Evolutionary conservation across 2,329 filamentous ascomycete genomes (phyloP).

Genomic region (Aspergillus persii): DNA sequence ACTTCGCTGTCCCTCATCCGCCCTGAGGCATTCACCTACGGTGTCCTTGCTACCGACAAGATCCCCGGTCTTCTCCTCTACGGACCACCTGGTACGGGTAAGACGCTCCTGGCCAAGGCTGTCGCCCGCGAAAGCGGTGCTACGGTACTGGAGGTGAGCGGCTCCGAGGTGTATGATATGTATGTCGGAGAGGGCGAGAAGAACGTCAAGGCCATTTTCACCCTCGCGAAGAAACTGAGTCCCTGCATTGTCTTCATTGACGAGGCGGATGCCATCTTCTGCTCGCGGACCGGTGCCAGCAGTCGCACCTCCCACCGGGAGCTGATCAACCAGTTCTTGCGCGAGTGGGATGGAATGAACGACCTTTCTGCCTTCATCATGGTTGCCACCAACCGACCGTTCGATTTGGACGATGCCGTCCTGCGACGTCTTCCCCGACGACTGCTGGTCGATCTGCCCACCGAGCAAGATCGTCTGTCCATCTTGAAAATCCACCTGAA

Average conservation of each 20-base stretch:
- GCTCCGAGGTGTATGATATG: slow-evolving; percentile 91
- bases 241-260: slow-evolving; percentile 96
- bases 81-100: slow-evolving; percentile 73
- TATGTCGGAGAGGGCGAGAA: slow-evolving; percentile 96
- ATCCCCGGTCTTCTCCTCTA: slow-evolving; percentile 88
- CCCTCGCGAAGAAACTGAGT: slow-evolving; percentile 82
- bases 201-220: slow-evolving; percentile 89
- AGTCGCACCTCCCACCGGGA: slow-evolving; percentile 75
- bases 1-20: slow-evolving; percentile 83
- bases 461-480: slow-evolving; percentile 42
- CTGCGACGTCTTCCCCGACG: slow-evolving; percentile 51
- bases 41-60: slow-evolving; percentile 84
- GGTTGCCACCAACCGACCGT: slow-evolving; percentile 94
- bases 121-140: slow-evolving; percentile 66
- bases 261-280: slow-evolving; percentile 90
- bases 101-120: slow-evolving; percentile 61
- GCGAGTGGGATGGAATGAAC: slow-evolving; percentile 94
- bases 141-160: slow-evolving; percentile 77
- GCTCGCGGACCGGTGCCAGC: slow-evolving; percentile 63
- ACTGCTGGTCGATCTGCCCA: slow-evolving; percentile 51
- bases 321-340: slow-evolving; percentile 93
- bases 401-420: slow-evolving; percentile 73
- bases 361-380: slow-evolving; percentile 87
- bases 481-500: slow-evolving; percentile 53
- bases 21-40: slow-evolving; percentile 94